Evolutionary conservation across 2,329 filamentous ascomycete species (phyloP), one percentile per base, ranked within the genome.

Genomic region (Intubia oerlemansii): DNA sequence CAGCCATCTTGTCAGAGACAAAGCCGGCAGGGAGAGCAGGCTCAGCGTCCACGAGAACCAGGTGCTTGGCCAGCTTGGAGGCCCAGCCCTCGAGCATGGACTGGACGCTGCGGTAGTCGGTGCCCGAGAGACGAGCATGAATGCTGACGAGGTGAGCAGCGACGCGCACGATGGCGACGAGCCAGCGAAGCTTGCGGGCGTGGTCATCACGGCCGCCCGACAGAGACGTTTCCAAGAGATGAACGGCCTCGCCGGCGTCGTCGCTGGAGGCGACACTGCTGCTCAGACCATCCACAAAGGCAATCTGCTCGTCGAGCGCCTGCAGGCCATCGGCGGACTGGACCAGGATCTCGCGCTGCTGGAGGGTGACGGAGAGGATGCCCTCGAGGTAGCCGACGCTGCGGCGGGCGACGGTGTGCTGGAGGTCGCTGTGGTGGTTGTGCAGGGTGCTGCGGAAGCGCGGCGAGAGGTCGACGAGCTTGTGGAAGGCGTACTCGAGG

Each of bases 301-400:
- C 20, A 10, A 41, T 32, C 13, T 32, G 32, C 15, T 34, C 26
- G 17, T 38, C 33, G 10, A 40, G 31, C 5, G 29, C 7, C 0
- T 17, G 17, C 5, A 36, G 19, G 15, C 18, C 15, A 6, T 14
- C 10, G 5, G 32, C 28, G 3, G 33, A 31, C 10, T 22, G 23
- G 24, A 54, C 49, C 19, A 74, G 50, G 5, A 52, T 48, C 26
- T 46, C 48, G 33, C 74, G 59, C 45, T 84, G 77, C 4, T 54
- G 50, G 10, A 79, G 43, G 1, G 66, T 46, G n/a, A 69, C 52
- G 34, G 73, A 61, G 17, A 95, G 54, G 34, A 93, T 60, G 16
- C 84, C 81, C 46, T 98, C 88, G n/a, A 93, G 55, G 38, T 79
- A 79, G 0, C 81, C 81, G 27, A 78, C 63, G 44, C 81, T 84